A percentile compares a stretch with the other conserved stretches of the same genome.
phyloP scores from a whole-genome alignment of 2,329 filamentous ascomycete species.

The Clarireedia hainanense region DNA sequence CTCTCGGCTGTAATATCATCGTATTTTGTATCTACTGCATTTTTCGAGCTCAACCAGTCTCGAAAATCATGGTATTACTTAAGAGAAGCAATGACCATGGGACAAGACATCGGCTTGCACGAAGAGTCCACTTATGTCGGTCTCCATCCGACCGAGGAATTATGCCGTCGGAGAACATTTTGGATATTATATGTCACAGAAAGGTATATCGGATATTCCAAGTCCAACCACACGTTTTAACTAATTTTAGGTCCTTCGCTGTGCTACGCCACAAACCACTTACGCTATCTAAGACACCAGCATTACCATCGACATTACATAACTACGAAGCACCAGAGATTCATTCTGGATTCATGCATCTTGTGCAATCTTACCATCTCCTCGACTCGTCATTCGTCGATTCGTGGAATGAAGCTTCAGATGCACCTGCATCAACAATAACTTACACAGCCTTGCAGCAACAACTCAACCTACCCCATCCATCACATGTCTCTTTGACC shows the following conservation, averaged over 20 bases:
- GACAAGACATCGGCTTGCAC: constrained; percentile 50
- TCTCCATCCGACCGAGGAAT: constrained; percentile 40
- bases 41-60: constrained; percentile 53
- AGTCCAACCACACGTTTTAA: not conserved
- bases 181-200: constrained; percentile 58
- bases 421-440: constrained; percentile 42
- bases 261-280: constrained; percentile 57
- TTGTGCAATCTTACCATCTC: constrained; percentile 53
- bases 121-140: constrained; percentile 47
- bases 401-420: constrained; percentile 53
- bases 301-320: constrained; percentile 43
- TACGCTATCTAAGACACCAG: constrained; percentile 51
- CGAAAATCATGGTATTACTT: constrained; percentile 54
- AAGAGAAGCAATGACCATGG: constrained; percentile 52
- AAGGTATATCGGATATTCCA: constrained; percentile 32
- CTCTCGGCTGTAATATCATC: constrained; percentile 52
- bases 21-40: constrained; percentile 53
- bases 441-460: constrained; percentile 48
- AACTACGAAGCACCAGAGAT: constrained; percentile 45
- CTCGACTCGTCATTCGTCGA: constrained; percentile 57
- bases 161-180: constrained; percentile 48
- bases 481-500: constrained; percentile 32
- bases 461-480: constrained; percentile 38
- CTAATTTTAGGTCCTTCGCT: constrained; percentile 47
- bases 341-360: constrained; percentile 49